These are phyloP conservation scores for Spergularia azorica DNA, from an alignment of 179 eudicot genomes.

Conservation along the genomic window DNA sequence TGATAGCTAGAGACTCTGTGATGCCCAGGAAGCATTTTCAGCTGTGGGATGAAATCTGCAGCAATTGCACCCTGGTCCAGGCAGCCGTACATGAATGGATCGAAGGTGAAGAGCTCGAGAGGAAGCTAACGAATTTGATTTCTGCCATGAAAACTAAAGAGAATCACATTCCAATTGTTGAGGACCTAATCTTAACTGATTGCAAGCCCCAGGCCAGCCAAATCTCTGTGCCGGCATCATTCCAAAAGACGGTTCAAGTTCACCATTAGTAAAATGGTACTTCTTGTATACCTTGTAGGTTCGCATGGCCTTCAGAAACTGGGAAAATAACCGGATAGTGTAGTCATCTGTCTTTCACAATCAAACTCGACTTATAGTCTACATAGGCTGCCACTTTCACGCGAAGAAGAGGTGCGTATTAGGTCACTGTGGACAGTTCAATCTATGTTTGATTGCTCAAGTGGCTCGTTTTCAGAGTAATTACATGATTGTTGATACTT, in stretches of 20 bases:
- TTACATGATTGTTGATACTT: too few relatives aligned
- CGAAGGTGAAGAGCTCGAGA: constrained; percentile 52
- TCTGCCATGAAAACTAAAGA: constrained; percentile 5
- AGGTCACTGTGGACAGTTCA: too few relatives aligned
- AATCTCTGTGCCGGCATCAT: neutral
- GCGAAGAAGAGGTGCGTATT: too few relatives aligned
- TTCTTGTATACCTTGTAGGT: too few relatives aligned
- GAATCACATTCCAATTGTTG: neutral
- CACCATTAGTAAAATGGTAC: neutral
- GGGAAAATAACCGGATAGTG: too few relatives aligned
- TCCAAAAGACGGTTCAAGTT: constrained; percentile 16
- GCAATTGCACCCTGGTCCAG: constrained; percentile 33
- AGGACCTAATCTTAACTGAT: neutral
- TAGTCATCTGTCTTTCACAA: too few relatives aligned
- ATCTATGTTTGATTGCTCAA: too few relatives aligned
- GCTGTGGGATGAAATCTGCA: constrained; percentile 58
- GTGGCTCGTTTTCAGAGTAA: too few relatives aligned
- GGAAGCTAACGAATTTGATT: constrained; percentile 41
- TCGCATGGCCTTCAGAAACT: neutral
- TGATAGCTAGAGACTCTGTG: constrained; percentile 45
- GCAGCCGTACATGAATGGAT: constrained; percentile 63
- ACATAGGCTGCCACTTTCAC: too few relatives aligned
- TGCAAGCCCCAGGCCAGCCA: constrained; percentile 22
- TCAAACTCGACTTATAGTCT: too few relatives aligned
- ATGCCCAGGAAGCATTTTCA: constrained; percentile 77